Conservation (phyloP, 169 alveolate genomes). For the Babesia caballi region DNA sequence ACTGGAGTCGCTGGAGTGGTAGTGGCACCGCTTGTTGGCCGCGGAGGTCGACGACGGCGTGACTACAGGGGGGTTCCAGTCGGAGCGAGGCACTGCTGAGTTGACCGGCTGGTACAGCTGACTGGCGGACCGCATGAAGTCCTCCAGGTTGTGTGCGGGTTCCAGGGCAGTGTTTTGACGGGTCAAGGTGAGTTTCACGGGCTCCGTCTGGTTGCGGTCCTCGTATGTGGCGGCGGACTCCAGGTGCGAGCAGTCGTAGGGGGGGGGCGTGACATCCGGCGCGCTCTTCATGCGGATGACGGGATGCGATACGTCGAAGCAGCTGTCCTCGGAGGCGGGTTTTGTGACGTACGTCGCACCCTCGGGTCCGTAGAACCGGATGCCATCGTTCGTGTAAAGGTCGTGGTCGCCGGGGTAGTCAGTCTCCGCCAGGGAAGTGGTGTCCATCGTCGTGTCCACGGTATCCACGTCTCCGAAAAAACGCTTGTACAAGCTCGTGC, state of each 20-base stretch:
- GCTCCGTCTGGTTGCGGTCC: not conserved
- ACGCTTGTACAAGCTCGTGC: not conserved
- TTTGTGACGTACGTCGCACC: not conserved
- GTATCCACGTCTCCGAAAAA: constrained; percentile 35
- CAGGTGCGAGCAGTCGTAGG: not conserved
- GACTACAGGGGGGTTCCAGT: not conserved
- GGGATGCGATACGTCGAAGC: not conserved
- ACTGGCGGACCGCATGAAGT: constrained; percentile 12
- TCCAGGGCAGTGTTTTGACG: not conserved
- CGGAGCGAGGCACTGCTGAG: not conserved
- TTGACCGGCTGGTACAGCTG: constrained; percentile 12
- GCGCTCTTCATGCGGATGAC: constrained; percentile 2
- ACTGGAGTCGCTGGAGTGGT: not conserved
- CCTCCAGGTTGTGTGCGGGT: not conserved
- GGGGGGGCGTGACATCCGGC: not conserved
- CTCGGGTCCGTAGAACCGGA: not conserved
- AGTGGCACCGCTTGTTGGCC: not conserved
- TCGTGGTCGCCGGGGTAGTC: constrained; percentile 16
- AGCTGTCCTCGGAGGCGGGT: not conserved
- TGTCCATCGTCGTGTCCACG: constrained; percentile 39
- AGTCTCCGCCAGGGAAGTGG: constrained; percentile 33
- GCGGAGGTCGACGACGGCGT: not conserved
- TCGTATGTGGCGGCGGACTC: not conserved
- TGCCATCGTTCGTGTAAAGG: not conserved
- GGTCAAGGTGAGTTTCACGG: not conserved